These are phyloP conservation scores for Xylaria sp. DNA, from an alignment of 2,329 filamentous ascomycete species.

Conservation along the genomic window DNA sequence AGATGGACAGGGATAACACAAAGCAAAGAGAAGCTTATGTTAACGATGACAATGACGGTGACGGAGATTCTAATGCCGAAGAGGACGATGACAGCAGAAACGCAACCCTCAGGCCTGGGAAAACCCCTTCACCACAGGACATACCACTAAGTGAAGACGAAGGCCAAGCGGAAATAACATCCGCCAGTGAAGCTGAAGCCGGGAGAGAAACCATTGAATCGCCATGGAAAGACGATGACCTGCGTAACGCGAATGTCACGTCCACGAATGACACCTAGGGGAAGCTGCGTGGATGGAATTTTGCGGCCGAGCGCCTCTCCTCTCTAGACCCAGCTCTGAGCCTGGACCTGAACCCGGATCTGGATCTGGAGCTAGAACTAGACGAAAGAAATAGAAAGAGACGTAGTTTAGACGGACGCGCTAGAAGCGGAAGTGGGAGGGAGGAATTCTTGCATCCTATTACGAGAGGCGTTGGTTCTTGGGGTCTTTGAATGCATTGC, in stretches of 20 bases:
- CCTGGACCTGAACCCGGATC: neutral
- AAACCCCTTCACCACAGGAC: constrained; percentile 33
- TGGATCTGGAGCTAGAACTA: neutral
- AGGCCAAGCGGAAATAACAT: constrained; percentile 23
- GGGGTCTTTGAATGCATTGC: constrained; percentile 3
- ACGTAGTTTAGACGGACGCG: neutral
- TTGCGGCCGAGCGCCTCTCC: neutral
- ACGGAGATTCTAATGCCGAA: neutral
- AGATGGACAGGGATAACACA: constrained; percentile 30
- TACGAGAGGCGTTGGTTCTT: constrained; percentile 14
- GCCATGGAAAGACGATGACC: constrained; percentile 33
- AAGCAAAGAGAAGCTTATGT: constrained; percentile 7
- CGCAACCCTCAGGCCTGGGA: constrained; percentile 13
- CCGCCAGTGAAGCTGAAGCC: neutral
- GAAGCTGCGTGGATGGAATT: constrained; percentile 29
- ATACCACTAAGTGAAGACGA: constrained; percentile 28
- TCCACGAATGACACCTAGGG: constrained; percentile 31
- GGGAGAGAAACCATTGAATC: constrained; percentile 12
- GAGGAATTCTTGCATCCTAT: constrained; percentile 5
- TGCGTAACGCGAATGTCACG: neutral
- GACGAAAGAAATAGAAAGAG: neutral
- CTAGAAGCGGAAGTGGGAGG: neutral
- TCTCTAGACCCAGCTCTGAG: neutral
- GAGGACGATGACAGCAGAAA: constrained; percentile 14
- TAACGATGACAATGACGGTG: constrained; percentile 13